phyloP scores from a whole-genome alignment of 2,329 filamentous ascomycete species.

The Didymella arachidicola region DNA sequence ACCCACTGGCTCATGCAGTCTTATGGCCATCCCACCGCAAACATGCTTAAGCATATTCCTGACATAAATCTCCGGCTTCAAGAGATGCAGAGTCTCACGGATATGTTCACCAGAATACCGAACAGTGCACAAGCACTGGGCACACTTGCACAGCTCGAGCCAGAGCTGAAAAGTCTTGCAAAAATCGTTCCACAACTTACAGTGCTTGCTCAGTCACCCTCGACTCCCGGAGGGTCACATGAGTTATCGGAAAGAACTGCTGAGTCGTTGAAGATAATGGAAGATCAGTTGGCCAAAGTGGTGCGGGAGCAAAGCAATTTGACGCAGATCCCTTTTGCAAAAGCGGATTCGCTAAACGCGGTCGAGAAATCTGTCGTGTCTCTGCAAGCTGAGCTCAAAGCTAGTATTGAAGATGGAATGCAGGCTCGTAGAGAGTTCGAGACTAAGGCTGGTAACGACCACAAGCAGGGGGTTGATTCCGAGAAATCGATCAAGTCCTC shows the following conservation, averaged over 20 bases:
- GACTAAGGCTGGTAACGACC: slow-evolving; percentile 1
- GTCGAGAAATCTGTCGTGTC: neutral
- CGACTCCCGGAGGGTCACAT: neutral
- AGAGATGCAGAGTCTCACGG: slow-evolving; percentile 5
- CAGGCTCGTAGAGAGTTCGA: slow-evolving; percentile 10
- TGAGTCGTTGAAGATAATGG: neutral
- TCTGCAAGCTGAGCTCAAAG: neutral
- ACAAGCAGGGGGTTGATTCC: slow-evolving; percentile 5
- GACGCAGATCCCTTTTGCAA: slow-evolving; percentile 2
- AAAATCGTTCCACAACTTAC: slow-evolving; percentile 6
- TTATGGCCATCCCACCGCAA: slow-evolving; percentile 23
- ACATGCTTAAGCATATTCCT: slow-evolving; percentile 12
- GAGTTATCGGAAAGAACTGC: neutral
- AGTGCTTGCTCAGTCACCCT: slow-evolving; percentile 3
- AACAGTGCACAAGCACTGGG: neutral
- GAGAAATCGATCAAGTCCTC: neutral
- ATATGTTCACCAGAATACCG: slow-evolving; percentile 9
- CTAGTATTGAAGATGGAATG: neutral
- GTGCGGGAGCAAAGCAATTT: neutral
- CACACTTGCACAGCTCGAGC: slow-evolving; percentile 3
- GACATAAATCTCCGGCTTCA: slow-evolving; percentile 16
- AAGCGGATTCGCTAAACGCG: neutral
- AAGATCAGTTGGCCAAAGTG: neutral
- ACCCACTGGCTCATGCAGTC: slow-evolving; percentile 31
- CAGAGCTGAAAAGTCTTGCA: neutral